A percentile compares a stretch with the other conserved stretches of the same genome.
Conservation (phyloP, 2,329 filamentous ascomycete genomes). For the Colletotrichum neosansevieriae region DNA sequence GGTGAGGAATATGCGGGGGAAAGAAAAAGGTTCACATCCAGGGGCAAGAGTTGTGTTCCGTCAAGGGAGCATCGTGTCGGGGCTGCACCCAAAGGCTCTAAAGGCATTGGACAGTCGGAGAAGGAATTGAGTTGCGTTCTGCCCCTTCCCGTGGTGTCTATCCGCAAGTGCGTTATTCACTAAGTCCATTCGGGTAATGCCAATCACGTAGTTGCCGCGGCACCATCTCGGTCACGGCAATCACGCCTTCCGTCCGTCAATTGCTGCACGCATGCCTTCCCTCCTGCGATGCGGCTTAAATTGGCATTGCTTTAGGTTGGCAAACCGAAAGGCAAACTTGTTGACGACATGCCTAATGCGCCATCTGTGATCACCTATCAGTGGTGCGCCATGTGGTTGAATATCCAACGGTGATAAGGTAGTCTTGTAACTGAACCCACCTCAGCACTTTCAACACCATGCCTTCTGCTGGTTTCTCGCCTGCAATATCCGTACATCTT, state of each 20-base stretch:
- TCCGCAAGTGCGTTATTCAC: neutral
- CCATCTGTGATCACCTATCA: conserved; percentile 21
- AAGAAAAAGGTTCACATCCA: conserved; percentile 6
- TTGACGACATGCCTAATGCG: conserved; percentile 12
- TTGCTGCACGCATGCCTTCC: conserved; percentile 3
- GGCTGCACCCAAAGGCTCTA: conserved; percentile 20
- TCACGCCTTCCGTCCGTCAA: neutral
- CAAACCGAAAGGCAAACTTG: conserved; percentile 17
- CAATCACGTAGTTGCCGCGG: conserved; percentile 1
- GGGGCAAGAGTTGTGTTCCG: conserved; percentile 2
- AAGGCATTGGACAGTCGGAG: conserved; percentile 11
- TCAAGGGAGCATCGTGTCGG: conserved; percentile 2
- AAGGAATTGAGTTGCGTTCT: conserved; percentile 6
- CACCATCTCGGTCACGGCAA: conserved; percentile 3
- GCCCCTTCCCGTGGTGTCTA: neutral
- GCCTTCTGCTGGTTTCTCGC: no score
- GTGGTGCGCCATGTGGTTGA: conserved; percentile 21
- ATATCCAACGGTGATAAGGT: no score
- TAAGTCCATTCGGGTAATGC: neutral
- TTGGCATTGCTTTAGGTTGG: neutral
- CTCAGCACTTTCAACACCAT: no score
- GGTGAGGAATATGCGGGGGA: neutral
- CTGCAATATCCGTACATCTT: no score
- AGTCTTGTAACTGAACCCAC: no score
- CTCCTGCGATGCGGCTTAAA: conserved; percentile 2